Evolutionary conservation across 768 basidiomycete species (phyloP).

Genomic region (Saitozyma sp.): DNA sequence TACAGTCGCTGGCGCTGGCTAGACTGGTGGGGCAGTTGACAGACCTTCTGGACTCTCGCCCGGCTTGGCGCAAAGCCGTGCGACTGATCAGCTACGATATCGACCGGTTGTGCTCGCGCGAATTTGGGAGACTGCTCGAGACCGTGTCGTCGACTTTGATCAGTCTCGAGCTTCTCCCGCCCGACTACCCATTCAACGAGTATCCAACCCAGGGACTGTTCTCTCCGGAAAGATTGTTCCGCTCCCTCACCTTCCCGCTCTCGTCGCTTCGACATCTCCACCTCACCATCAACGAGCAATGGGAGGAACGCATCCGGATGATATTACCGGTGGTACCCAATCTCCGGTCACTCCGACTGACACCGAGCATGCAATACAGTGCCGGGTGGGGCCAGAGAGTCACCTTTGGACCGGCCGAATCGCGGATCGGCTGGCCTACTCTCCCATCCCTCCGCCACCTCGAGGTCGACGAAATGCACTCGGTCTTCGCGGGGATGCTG

Average conservation of each 20-base stretch:
- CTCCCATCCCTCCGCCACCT: conserved; percentile 9
- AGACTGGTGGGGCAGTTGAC: too few relatives aligned
- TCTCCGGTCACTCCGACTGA: conserved; percentile 12
- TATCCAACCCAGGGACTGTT: not conserved
- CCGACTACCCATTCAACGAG: conserved; percentile 2
- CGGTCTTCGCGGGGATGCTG: conserved; percentile 3
- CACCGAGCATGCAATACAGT: conserved; percentile 6
- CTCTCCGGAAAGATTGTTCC: not conserved
- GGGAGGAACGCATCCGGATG: conserved; percentile 12
- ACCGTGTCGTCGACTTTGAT: conserved; percentile 2
- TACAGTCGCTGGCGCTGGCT: too few relatives aligned
- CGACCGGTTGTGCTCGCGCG: conserved; percentile 6
- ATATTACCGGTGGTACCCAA: conserved; percentile 11
- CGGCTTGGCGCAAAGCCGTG: not conserved
- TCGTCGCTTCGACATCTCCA: conserved; percentile 10
- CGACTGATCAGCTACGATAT: conserved; percentile 14
- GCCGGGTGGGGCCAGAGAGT: conserved; percentile 23
- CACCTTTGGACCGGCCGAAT: not conserved
- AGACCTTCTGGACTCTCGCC: too few relatives aligned
- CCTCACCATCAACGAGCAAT: conserved; percentile 12
- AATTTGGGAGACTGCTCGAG: conserved; percentile 8
- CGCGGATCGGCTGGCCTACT: not conserved
- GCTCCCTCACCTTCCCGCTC: conserved; percentile 1
- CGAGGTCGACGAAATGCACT: conserved; percentile 19
- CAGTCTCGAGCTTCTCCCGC: conserved; percentile 8